Base-by-base conservation (phyloP, 148 eudicot genomes). In the Agrostemma githago region DNA sequence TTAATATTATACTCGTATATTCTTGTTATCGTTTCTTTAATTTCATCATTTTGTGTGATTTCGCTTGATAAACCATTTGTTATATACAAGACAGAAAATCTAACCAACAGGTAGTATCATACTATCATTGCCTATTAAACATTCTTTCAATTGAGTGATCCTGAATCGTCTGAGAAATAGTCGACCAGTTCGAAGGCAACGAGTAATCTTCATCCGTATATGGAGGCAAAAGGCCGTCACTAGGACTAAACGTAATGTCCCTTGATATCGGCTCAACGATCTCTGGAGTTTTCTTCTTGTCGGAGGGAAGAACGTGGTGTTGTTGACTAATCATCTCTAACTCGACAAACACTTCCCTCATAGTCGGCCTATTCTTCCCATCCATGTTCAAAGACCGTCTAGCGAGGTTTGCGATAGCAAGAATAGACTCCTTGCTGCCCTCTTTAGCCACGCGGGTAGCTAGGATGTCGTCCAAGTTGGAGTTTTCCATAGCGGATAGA, bases 321-420 rank as follows among this genome's bases (percentile, higher is more conserved):
- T 11, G 70, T 26, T 51, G 17, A 34, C 46, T 16, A 37, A 78
- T 56, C 16, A 17, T 72, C 56, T 75, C 79, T 56, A 75, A 39
- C 8, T 76, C 73, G 2, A 26, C 9, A 10, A 69, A 44, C 21
- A 80, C 83, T 59, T 71, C 79, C 67, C 72, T 80, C 83, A 80
- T 80, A 15, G 76, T 72, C 4, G 83, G 83, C 61, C 79, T 76
- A 3, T 17, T 21, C 51, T 40, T 80, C 16, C 76, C 77, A 8
- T 72, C 70, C 38, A 72, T 59, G 62, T 60, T 80, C 75, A 80
- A 54, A 65, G 76, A 80, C 57, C 76, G 34, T 34, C 19, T 44
- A 65, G 82, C 76, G 8, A 76, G 76, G 39, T 71, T 60, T 15
- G 79, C 79, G 44, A 75, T 40, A 3, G 62, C 57, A 9, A 37